Base-by-base conservation (phyloP, 2,329 filamentous ascomycete genomes). In the Metarhizium brunneum region DNA sequence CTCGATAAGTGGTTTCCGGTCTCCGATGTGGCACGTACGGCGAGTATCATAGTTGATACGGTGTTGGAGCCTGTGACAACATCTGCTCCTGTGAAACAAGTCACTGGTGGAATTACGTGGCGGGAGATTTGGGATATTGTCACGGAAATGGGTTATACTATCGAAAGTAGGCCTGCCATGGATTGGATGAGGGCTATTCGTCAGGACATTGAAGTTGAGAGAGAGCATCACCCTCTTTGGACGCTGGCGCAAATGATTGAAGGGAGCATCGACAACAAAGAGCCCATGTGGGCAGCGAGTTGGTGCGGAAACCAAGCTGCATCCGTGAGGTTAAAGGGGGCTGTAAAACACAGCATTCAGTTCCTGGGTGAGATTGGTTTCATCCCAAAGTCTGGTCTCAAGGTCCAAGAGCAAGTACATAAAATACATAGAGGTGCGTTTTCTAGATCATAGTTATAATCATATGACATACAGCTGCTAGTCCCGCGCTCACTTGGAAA, bases 11-110 rank as follows among this genome's bases (percentile, higher is more conserved):
- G 57, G 55, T 7, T 62, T 36, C 42, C 49, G 6, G 13, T 61
- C 2, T 54, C 58, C 10, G 59, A 61, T 30, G 59, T 54, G 6
- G 53, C 56, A 6, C 38, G 52, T 13, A 53, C 52, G 45, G 59
- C 59, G 6, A 36, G 52, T 6, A 54, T 45, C 10, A 57, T 59
- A 29, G 53, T 60, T 32, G 47, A 52, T 18, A 42, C 54, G 3
- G 56, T 40, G 4, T 36, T 56, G 11, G 29, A 38, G 18, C 40
- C 48, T 13, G 16, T 10, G 13, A 20, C 5, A n/a, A 30, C 8
- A 10, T 13, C 16, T 4, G 35, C 4, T 6, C 8, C 32, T 2
- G 35, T 55, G 18, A 47, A 14, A 6, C 48, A 56, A 11, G 40
- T 58, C 36, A 35, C 13, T 13, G 56, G 53, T 18, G 56, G 56